These are phyloP conservation scores for Aspergillus nidulans DNA, from an alignment of 495 filamentous ascomycete species.

Conservation along the genomic window DNA sequence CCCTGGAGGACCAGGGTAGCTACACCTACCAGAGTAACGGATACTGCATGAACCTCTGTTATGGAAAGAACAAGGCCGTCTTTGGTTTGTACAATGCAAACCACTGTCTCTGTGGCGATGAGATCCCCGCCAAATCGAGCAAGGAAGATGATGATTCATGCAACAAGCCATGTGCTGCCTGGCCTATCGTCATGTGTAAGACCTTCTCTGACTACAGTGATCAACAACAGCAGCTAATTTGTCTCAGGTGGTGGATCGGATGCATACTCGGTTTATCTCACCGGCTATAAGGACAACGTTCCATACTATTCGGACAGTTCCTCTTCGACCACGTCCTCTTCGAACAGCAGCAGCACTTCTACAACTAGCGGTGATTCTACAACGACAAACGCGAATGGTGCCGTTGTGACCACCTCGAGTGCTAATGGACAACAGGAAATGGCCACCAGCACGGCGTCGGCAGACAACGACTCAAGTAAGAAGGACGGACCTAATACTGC, in stretches of 20 bases:
- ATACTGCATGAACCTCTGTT: constrained; percentile 43
- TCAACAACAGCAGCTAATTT: background rate
- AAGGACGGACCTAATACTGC: constrained; percentile 54
- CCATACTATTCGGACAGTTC: constrained; percentile 18
- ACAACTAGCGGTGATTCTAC: constrained; percentile 13
- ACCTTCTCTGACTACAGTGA: background rate
- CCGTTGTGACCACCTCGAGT: constrained; percentile 18
- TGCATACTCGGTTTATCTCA: constrained; percentile 45
- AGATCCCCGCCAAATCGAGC: constrained; percentile 35
- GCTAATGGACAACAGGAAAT: constrained; percentile 33
- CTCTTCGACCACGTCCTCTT: constrained; percentile 14
- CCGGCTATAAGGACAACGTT: constrained; percentile 30
- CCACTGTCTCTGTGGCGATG: constrained; percentile 45
- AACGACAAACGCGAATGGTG: constrained; percentile 15
- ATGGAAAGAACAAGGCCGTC: constrained; percentile 27
- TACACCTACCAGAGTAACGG: constrained; percentile 47
- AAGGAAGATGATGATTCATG: constrained; percentile 37
- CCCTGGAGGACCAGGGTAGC: constrained; percentile 30
- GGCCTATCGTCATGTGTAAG: constrained; percentile 44
- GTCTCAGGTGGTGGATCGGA: constrained; percentile 40
- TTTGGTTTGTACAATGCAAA: constrained; percentile 41
- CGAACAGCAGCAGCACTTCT: constrained; percentile 10
- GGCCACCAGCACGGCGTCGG: constrained; percentile 28
- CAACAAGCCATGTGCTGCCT: constrained; percentile 39
- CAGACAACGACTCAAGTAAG: constrained; percentile 18